These are phyloP conservation scores for Ustilago esculenta DNA, from an alignment of 1,284 basidiomycete genomes.

Conservation along the genomic window DNA sequence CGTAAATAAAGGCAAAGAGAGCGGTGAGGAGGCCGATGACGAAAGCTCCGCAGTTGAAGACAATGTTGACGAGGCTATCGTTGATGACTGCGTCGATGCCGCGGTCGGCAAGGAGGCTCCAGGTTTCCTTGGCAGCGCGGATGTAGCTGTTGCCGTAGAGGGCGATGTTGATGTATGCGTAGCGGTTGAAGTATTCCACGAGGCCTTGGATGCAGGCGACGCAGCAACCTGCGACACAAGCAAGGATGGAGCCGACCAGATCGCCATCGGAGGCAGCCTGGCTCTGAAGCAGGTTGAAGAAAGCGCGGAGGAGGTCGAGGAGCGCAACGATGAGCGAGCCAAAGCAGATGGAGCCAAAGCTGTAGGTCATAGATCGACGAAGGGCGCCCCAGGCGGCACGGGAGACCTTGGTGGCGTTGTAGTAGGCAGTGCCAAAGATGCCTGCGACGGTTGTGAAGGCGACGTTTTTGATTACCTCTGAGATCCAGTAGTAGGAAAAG, in stretches of 20 bases:
- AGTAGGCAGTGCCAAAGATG: constrained; percentile 60
- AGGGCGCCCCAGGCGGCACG: constrained; percentile 74
- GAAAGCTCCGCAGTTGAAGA: constrained; percentile 72
- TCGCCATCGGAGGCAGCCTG: constrained; percentile 79
- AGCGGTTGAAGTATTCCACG: constrained; percentile 71
- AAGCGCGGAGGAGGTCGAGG: constrained; percentile 78
- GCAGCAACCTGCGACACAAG: constrained; percentile 83
- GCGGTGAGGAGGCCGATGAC: constrained; percentile 79
- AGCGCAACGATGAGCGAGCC: constrained; percentile 88
- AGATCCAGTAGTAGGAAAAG: constrained; percentile 55
- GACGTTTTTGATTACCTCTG: constrained; percentile 61
- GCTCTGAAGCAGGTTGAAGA: constrained; percentile 75
- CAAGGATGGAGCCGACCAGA: constrained; percentile 77
- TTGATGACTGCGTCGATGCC: constrained; percentile 86
- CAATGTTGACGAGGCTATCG: constrained; percentile 80
- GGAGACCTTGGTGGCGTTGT: constrained; percentile 71
- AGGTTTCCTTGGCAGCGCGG: constrained; percentile 87
- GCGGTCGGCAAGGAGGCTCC: constrained; percentile 80
- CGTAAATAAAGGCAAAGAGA: constrained; percentile 83
- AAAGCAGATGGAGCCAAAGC: constrained; percentile 87
- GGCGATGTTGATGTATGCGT: constrained; percentile 80
- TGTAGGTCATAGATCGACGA: constrained; percentile 81
- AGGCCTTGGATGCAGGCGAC: constrained; percentile 50
- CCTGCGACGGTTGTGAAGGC: constrained; percentile 59
- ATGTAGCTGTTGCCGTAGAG: constrained; percentile 88